Evolutionary conservation across 495 filamentous ascomycete species (phyloP).

Genomic region (Penicillium angulare): DNA sequence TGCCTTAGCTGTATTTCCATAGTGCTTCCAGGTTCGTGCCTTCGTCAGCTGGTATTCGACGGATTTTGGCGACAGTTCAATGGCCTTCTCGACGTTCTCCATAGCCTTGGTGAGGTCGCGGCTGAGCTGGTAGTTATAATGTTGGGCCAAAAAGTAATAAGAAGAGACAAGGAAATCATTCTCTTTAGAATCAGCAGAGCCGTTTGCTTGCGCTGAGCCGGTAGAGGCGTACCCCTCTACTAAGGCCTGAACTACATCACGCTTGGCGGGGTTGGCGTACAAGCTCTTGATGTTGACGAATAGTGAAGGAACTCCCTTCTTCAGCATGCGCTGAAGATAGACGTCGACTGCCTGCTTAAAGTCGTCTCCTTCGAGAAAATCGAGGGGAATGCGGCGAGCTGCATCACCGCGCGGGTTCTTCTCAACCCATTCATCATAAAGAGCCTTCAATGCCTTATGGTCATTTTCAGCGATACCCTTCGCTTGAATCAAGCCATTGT

Average conservation of each 20-base stretch:
- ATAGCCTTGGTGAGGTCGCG: slow-evolving; percentile 79
- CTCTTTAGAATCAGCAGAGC: slow-evolving; percentile 48
- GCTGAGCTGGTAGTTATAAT: slow-evolving; percentile 90
- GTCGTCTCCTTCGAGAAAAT: slow-evolving; percentile 82
- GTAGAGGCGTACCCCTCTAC: slow-evolving; percentile 74
- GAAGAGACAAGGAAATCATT: slow-evolving; percentile 68
- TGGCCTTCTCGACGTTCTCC: slow-evolving; percentile 76
- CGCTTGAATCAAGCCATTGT: slow-evolving; percentile 67
- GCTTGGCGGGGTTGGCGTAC: slow-evolving; percentile 75
- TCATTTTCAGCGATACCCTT: slow-evolving; percentile 64
- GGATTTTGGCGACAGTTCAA: slow-evolving; percentile 70
- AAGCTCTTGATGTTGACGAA: slow-evolving; percentile 95
- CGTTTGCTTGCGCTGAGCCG: slow-evolving; percentile 43
- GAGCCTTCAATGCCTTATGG: slow-evolving; percentile 57
- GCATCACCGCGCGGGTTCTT: slow-evolving; percentile 84
- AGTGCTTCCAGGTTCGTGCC: slow-evolving; percentile 92
- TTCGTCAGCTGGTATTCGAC: slow-evolving; percentile 95
- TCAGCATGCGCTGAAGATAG: slow-evolving; percentile 84
- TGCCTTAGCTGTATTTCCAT: slow-evolving; percentile 76
- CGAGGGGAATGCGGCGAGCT: slow-evolving; percentile 78
- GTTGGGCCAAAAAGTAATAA: slow-evolving; percentile 91
- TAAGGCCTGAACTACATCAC: slow-evolving; percentile 66
- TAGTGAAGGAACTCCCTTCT: slow-evolving; percentile 93
- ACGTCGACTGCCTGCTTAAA: slow-evolving; percentile 76
- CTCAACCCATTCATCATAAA: slow-evolving; percentile 80